Base-by-base conservation (phyloP, 352 stramenopile genomes). In the Phytopythium oedochilum region DNA sequence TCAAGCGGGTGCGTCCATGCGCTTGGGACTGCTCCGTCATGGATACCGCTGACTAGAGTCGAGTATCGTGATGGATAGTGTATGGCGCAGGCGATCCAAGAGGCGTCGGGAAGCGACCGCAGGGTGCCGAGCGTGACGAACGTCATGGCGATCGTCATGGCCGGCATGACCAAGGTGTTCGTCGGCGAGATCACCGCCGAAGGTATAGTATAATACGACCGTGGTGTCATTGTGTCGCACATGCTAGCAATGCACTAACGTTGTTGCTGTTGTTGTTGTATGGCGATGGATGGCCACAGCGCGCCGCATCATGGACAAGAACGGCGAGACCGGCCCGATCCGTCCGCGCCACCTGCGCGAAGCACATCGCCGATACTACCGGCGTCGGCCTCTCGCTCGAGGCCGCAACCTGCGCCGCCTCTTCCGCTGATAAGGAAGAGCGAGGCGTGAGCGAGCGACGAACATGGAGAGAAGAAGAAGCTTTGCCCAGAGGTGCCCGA, bases 111-210 rank as follows among this genome's bases (percentile, higher is more conserved):
- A 5, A 57, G 68, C 18, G 82, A 92, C 58, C 82, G 72, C 56
- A 80, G 56, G 29, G 60, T 60, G 32, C 75, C 82, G 26, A 75
- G 59, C 26, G 82, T 92, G 36, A 91, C 79, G 49, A 86, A 92
- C 55, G 80, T 94, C 51, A 94, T 94, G 84, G 68, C 78, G 20
- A 94, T 94, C 46, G 80, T 92, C 60, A 92, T 94, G 82, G 82
- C 78, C 9, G 84, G 84, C n/a, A 89, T 94, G 74, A 83, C 80
- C 28, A 94, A 94, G 53, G 78, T 87, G 17, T 92, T 94, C 38
- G 78, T 91, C 0, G 80, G 84, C 20, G 78, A 89, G 48, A 71
- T 94, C 52, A 90, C 78, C 14, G 76, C 83, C 2, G 80, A 92
- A 82, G 80, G 80, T 91, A 49, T 9, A 9, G n/a, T n/a, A n/a